phyloP scores from a whole-genome alignment of 2,329 filamentous ascomycete species.

The Aulographum hederae region DNA sequence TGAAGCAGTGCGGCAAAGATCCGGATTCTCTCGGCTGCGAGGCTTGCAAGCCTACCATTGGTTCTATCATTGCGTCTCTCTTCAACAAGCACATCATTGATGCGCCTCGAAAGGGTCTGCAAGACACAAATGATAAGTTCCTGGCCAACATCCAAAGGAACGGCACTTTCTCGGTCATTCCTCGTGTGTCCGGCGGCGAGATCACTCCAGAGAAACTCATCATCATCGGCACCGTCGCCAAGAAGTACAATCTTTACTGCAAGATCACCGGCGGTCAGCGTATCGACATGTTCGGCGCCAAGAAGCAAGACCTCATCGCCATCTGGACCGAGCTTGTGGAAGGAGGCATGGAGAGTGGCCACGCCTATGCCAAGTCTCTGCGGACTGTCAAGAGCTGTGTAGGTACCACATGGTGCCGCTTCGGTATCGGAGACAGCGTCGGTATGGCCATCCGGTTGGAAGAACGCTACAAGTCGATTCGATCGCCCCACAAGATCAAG shows the following conservation, averaged over 20 bases:
- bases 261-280: constrained; percentile 87
- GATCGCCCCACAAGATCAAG: constrained; percentile 82
- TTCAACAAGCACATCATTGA: constrained; percentile 76
- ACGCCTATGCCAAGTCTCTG: constrained; percentile 79
- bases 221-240: constrained; percentile 65
- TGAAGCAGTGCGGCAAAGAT: constrained; percentile 59
- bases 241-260: constrained; percentile 69
- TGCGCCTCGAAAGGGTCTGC: constrained; percentile 49
- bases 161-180: constrained; percentile 77
- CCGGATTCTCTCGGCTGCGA: constrained; percentile 63
- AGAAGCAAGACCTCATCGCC: constrained; percentile 64
- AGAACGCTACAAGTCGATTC: constrained; percentile 80
- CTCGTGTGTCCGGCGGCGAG: constrained; percentile 66
- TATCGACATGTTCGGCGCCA: constrained; percentile 84
- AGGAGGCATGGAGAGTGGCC: constrained; percentile 76
- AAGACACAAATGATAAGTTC: constrained; percentile 82
- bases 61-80: constrained; percentile 60
- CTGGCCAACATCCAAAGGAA: constrained; percentile 82
- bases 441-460: constrained; percentile 78
- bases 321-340: constrained; percentile 72
- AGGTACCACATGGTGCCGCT: constrained; percentile 80
- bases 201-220: constrained; percentile 78
- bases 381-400: constrained; percentile 86
- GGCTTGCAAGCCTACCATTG: constrained; percentile 68
- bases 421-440: constrained; percentile 75